These are phyloP conservation scores for Gossypium raimondii DNA, from an alignment of 345 rosid genomes.

Conservation along the genomic window DNA sequence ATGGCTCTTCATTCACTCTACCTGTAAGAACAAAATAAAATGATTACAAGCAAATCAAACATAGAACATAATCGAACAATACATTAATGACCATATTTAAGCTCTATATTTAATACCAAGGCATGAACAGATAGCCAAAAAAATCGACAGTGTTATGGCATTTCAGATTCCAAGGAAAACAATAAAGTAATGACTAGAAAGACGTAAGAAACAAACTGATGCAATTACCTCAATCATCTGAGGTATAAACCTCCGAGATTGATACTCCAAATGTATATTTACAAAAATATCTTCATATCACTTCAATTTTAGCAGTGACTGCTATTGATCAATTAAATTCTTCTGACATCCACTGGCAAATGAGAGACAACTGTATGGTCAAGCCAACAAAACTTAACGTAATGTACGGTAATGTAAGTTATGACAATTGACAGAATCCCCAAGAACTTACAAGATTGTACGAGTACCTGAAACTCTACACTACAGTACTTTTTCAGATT, in stretches of 20 bases:
- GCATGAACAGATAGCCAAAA: background rate
- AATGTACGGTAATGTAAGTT: background rate
- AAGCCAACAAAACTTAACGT: background rate
- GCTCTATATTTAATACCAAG: background rate
- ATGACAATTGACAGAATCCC: conserved; percentile 17
- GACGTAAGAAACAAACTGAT: conserved; percentile 1
- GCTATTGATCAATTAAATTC: conserved; percentile 20
- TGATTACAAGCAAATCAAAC: background rate
- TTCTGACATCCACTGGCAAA: conserved; percentile 26
- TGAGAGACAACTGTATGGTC: background rate
- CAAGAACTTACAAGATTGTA: conserved; percentile 16
- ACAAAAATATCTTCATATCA: conserved; percentile 19
- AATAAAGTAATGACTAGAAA: background rate
- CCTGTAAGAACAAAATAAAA: conserved; percentile 14
- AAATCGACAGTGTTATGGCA: background rate
- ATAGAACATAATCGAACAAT: background rate
- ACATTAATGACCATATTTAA: background rate
- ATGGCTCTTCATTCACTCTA: conserved; percentile 2
- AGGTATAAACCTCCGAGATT: conserved; percentile 15
- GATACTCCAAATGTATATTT: conserved; percentile 10
- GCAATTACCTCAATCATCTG: conserved; percentile 25
- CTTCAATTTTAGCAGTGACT: conserved; percentile 15
- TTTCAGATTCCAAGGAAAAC: background rate
- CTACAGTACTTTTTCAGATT: conserved; percentile 28
- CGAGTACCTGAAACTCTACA: conserved; percentile 34